These are phyloP conservation scores for Kodamaea restingae DNA, from an alignment of 805 yeast species.

Conservation along the genomic window DNA sequence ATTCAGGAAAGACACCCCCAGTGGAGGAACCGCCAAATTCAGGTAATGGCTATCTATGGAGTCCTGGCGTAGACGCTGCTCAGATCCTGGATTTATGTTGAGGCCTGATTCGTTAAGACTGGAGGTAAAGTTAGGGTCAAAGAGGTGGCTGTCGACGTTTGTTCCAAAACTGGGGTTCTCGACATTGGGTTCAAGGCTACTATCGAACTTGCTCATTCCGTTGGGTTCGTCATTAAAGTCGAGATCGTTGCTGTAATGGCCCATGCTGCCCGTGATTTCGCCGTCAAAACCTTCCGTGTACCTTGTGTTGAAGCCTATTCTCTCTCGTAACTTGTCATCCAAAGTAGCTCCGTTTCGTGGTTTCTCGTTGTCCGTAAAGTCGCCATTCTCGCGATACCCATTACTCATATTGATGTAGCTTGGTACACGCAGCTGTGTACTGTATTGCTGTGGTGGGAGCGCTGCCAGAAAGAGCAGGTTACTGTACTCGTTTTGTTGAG, in stretches of 20 bases:
- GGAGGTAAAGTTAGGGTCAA: not conserved
- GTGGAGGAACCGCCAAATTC: constrained; percentile 9
- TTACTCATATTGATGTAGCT: constrained; percentile 8
- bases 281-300: too few species aligned
- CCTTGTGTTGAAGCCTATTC: too few species aligned
- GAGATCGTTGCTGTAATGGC: too few species aligned
- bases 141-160: constrained; percentile 2
- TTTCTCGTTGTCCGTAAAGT: not conserved
- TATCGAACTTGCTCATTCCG: too few species aligned
- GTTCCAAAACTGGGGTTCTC: not conserved
- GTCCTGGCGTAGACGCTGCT: constrained; percentile 8
- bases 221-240: too few species aligned
- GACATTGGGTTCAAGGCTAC: too few species aligned
- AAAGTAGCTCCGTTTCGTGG: not conserved
- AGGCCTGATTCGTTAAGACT: too few species aligned
- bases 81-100: too few species aligned
- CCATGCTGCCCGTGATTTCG: too few species aligned
- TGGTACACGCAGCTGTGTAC: constrained; percentile 3
- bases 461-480: not conserved
- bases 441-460: constrained; percentile 3
- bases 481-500: not conserved
- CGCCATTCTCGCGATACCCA: not conserved
- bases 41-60: constrained; percentile 18
- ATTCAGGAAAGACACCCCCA: constrained; percentile 1
- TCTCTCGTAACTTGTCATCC: too few species aligned